Evolutionary conservation across 371 early-diverging fungal species (phyloP).

Genomic region (Mucor irregularis): DNA sequence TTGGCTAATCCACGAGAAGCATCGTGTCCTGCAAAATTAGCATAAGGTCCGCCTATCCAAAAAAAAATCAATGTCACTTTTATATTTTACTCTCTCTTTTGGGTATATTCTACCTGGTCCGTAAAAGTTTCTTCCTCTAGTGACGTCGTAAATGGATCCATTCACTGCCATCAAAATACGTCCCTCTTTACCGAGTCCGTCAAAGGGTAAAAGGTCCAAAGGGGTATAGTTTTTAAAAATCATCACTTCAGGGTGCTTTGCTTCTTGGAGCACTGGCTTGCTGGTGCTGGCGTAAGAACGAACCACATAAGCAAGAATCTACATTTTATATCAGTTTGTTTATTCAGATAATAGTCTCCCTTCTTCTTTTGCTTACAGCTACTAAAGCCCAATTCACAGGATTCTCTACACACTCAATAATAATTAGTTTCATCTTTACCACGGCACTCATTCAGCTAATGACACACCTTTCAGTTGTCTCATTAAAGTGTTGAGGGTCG

Average conservation of each 20-base stretch:
- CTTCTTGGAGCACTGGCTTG: conserved; percentile 20
- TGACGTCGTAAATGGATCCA: conserved; percentile 89
- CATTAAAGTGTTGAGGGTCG: conserved; percentile 13
- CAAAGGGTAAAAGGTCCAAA: conserved; percentile 62
- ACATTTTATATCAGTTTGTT: not conserved
- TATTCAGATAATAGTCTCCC: not conserved
- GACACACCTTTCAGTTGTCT: conserved; percentile 16
- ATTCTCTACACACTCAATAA: conserved; percentile 12
- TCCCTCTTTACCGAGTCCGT: conserved; percentile 46
- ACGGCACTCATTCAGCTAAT: not conserved
- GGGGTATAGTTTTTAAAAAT: conserved; percentile 72
- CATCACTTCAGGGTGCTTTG: conserved; percentile 58
- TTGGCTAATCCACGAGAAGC: conserved; percentile 87
- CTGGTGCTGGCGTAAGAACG: conserved; percentile 2
- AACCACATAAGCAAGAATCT: conserved; percentile 21
- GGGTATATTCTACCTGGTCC: conserved; percentile 73
- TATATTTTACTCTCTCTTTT: not conserved
- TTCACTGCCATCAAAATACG: conserved; percentile 83
- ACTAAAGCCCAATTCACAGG: conserved; percentile 28
- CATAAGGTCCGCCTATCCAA: conserved; percentile 78
- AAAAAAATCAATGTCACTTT: not conserved
- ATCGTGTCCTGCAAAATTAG: conserved; percentile 88
- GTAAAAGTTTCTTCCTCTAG: conserved; percentile 83
- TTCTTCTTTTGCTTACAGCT: conserved; percentile 12
- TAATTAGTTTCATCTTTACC: not conserved